Evolutionary conservation across 441 rosid species (phyloP).

Genomic region (Euphorbia celastroides): DNA sequence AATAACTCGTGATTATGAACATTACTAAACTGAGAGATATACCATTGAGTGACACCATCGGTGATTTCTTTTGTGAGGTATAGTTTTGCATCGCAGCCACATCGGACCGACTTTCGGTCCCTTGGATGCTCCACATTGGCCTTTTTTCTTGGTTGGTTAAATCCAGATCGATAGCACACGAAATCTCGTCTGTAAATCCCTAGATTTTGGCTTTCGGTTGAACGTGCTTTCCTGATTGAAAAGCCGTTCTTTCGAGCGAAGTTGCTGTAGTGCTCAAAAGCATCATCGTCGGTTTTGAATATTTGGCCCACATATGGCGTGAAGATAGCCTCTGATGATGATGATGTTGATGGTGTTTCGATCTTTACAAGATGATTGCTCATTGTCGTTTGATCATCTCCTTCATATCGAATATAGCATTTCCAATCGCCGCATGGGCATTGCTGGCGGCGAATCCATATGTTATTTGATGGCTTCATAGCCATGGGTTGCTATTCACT

Average conservation of each 20-base stretch:
- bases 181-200: constrained; percentile 85
- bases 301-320: constrained; percentile 82
- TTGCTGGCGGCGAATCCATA: constrained; percentile 81
- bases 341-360: constrained; percentile 44
- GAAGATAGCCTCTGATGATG: constrained; percentile 45
- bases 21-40: constrained; percentile 87
- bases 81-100: constrained; percentile 90
- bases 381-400: constrained; percentile 48
- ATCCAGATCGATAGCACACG: constrained; percentile 93
- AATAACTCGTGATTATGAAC: constrained; percentile 89
- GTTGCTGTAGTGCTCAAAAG: constrained; percentile 73
- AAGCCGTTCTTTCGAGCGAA: constrained; percentile 87
- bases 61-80: constrained; percentile 70
- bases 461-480: constrained; percentile 50
- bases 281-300: constrained; percentile 70
- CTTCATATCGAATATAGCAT: constrained; percentile 60
- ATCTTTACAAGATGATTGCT: constrained; percentile 42
- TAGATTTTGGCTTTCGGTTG: constrained; percentile 77
- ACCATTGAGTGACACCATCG: constrained; percentile 67
- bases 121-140: constrained; percentile 81
- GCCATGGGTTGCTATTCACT: constrained; percentile 29
- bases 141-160: constrained; percentile 79
- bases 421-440: constrained; percentile 98
- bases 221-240: constrained; percentile 82
- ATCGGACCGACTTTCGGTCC: constrained; percentile 80